phyloP scores from a whole-genome alignment of 2,329 filamentous ascomycete species.

The Chrysosporium queenslandicum region DNA sequence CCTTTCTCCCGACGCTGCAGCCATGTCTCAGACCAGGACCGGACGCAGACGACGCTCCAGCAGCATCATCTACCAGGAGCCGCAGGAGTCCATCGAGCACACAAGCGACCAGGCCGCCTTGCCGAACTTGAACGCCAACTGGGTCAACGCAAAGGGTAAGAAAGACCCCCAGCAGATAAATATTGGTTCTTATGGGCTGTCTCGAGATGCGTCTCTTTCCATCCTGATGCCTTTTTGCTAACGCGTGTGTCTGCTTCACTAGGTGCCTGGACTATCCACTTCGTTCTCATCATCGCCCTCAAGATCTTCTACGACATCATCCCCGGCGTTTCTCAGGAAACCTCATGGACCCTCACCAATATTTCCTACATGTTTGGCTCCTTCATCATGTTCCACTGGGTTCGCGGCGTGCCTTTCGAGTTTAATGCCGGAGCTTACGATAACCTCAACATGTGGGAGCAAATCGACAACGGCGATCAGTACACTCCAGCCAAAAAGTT shows the following conservation, averaged over 20 bases:
- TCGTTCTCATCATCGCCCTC: constrained; percentile 78
- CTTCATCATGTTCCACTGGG: constrained; percentile 99
- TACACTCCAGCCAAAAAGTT: constrained; percentile 99
- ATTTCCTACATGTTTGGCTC: constrained; percentile 98
- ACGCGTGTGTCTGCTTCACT: constrained; percentile 16
- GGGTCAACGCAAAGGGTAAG: constrained; percentile 98
- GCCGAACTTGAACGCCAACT: constrained; percentile 94
- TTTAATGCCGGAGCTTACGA: constrained; percentile 98
- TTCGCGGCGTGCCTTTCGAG: constrained; percentile 94
- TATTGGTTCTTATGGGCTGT: too few relatives aligned
- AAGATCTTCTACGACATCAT: constrained; percentile 98
- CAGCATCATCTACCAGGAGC: constrained; percentile 97
- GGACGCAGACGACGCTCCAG: constrained; percentile 87
- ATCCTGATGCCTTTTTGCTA: constrained; percentile 9
- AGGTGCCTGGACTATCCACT: constrained; percentile 98
- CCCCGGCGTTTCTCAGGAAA: constrained; percentile 91
- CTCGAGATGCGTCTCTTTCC: not conserved
- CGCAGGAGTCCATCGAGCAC: constrained; percentile 91
- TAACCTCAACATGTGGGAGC: constrained; percentile 99
- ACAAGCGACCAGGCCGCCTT: constrained; percentile 91
- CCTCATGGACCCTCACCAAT: constrained; percentile 96
- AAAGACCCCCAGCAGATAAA: constrained; percentile 2
- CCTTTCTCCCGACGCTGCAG: constrained; percentile 51
- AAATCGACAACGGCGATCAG: constrained; percentile 97
- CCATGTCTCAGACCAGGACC: constrained; percentile 53